Base-by-base conservation (phyloP, 2,329 filamentous ascomycete genomes). In the Fusarium chaquense region DNA sequence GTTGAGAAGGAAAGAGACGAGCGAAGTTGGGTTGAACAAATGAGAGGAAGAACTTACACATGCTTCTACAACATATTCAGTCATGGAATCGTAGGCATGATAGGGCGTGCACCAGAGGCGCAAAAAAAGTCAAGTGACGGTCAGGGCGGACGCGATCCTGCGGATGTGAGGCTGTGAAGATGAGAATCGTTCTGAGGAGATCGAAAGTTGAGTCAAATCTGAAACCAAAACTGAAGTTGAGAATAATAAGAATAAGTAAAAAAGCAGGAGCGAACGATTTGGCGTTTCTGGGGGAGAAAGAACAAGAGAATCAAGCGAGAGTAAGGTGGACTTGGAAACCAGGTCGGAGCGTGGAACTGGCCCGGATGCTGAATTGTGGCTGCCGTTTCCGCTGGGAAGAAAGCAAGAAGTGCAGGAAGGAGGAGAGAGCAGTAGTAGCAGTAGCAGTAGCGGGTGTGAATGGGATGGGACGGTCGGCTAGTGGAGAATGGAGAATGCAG, bases 61-160 rank as follows among this genome's bases (percentile, higher is more conserved):
- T 82, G 78, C 77, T 81, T 77, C 74, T 78, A 78, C 74, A 69
- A 80, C 80, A 81, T 81, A 75, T 77, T 79, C 73, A 76, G 74
- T 73, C 75, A 78, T 73, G 67, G 73, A 70, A 70, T 67, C 64
- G 71, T 69, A 63, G 70, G 75, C 75, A 80, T 79, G 73, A 72
- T 79, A 79, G 74, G 71, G 60, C 74, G 72, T 71, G 69, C 73
- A 75, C 73, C 74, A 65, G 71, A 70, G 67, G 74, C 70, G 73
- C 76, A 73, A 74, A 66, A 62, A 62, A 32, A 26, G 70, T 71
- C 67, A 69, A 61, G 58, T 59, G 57, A 63, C 40, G 61, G 62
- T 64, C 63, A 70, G 62, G 64, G 50, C 65, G 43, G 20, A 32
- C 24, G 24, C 40, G 45, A 66, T 54, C 49, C 61, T 70, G 41